A percentile compares a stretch with the other conserved stretches of the same genome.
Conservation (phyloP, 1,139 yeast species). For the Dujonia santamariae region DNA sequence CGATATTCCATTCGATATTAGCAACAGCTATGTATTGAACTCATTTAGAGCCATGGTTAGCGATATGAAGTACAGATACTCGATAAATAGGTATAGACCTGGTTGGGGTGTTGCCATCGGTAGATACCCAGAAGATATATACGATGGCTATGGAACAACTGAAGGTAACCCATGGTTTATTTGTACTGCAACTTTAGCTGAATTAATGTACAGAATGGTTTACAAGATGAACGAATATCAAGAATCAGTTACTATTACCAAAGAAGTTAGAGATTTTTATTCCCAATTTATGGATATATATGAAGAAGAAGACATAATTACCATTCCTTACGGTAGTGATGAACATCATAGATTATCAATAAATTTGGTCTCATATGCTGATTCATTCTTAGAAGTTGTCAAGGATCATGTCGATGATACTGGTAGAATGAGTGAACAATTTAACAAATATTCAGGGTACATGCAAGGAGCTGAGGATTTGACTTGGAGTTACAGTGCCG, state of each 20-base stretch:
- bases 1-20: constrained; percentile 58
- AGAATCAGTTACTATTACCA: constrained; percentile 24
- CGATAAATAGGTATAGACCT: constrained; percentile 57
- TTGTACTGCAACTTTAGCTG: constrained; percentile 79
- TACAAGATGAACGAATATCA: constrained; percentile 22
- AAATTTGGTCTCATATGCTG: constrained; percentile 59
- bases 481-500: constrained; percentile 90
- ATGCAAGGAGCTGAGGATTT: constrained; percentile 85
- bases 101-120: constrained; percentile 75
- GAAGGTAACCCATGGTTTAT: constrained; percentile 97
- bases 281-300: constrained; percentile 27
- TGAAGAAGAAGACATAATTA: constrained; percentile 23
- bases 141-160: constrained; percentile 71
- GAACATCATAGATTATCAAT: constrained; percentile 44
- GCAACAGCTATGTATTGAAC: constrained; percentile 52
- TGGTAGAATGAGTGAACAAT: constrained; percentile 87
- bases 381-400: constrained; percentile 71
- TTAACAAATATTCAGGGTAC: constrained; percentile 73
- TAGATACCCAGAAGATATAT: constrained; percentile 89
- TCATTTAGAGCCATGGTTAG: constrained; percentile 56
- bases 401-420: constrained; percentile 66
- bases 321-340: constrained; percentile 40
- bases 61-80: constrained; percentile 72
- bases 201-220: constrained; percentile 42
- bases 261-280: constrained; percentile 27